Conservation (phyloP, 768 basidiomycete genomes). For the Paxillus rubicundulus region DNA sequence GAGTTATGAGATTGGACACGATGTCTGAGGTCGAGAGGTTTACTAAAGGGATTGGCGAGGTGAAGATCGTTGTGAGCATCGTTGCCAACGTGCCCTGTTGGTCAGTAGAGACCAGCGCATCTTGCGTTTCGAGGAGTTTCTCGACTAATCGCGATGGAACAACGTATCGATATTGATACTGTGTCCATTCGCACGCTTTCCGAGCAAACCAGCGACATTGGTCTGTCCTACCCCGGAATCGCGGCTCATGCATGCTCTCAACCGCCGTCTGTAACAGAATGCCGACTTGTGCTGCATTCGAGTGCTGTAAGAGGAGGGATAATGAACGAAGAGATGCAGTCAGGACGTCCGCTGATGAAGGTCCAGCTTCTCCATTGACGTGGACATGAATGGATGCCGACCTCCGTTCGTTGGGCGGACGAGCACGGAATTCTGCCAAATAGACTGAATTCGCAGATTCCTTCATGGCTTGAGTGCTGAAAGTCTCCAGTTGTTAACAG, state of each 20-base stretch:
- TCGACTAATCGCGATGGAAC: conserved; percentile 86
- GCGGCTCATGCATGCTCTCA: conserved; percentile 58
- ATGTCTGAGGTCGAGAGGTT: conserved; percentile 91
- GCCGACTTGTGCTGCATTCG: conserved; percentile 72
- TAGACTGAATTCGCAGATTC: conserved; percentile 74
- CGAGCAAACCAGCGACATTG: conserved; percentile 84
- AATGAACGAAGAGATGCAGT: conserved; percentile 71
- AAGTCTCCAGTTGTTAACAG: neutral
- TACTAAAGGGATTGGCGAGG: conserved; percentile 75
- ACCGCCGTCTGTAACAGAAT: conserved; percentile 71
- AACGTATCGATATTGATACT: conserved; percentile 90
- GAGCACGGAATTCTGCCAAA: conserved; percentile 78
- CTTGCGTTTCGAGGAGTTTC: conserved; percentile 62
- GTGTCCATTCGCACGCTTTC: conserved; percentile 80
- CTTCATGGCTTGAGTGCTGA: conserved; percentile 60
- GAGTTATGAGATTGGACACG: conserved; percentile 69
- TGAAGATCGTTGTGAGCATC: conserved; percentile 85
- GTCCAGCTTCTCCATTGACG: conserved; percentile 84
- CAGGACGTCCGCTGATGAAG: conserved; percentile 68
- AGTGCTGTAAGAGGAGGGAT: conserved; percentile 69
- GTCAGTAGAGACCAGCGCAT: conserved; percentile 42
- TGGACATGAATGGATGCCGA: conserved; percentile 90
- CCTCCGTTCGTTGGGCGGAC: conserved; percentile 75
- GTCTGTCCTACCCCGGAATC: conserved; percentile 63
- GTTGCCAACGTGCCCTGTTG: conserved; percentile 62